Evolutionary conservation across 176 grass and related monocot genomes (phyloP).

Genomic region (Bonia amplexicaulis): DNA sequence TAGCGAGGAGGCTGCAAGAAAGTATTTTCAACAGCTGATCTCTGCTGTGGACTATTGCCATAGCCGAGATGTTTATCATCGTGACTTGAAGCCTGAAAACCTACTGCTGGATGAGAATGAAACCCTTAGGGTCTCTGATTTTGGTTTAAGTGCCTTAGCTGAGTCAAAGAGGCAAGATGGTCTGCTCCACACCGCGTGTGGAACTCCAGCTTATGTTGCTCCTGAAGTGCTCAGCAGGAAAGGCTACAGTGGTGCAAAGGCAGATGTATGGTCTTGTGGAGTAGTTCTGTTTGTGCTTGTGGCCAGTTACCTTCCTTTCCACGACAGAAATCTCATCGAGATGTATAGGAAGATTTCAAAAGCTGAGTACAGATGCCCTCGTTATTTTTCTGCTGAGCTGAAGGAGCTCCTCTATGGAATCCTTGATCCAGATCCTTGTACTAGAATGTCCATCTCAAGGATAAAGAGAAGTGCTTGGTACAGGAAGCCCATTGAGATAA

Average conservation of each 20-base stretch:
- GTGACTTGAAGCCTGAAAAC: slow-evolving; percentile 84
- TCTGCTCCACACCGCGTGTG: slow-evolving; percentile 71
- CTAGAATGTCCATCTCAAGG: slow-evolving; percentile 61
- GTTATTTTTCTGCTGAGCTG: slow-evolving; percentile 59
- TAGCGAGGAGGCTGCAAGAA: slow-evolving; percentile 47
- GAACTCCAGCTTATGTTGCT: slow-evolving; percentile 80
- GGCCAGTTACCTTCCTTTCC: slow-evolving; percentile 73
- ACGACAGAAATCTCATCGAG: slow-evolving; percentile 73
- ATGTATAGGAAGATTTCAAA: slow-evolving; percentile 80
- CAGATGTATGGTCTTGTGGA: slow-evolving; percentile 88
- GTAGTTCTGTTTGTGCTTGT: slow-evolving; percentile 81
- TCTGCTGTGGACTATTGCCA: slow-evolving; percentile 71
- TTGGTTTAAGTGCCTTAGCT: slow-evolving; percentile 67
- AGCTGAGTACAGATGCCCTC: slow-evolving; percentile 66
- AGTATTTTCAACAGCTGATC: slow-evolving; percentile 78
- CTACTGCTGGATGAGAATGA: slow-evolving; percentile 63
- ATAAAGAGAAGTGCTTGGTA: slow-evolving; percentile 75
- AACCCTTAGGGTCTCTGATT: slow-evolving; percentile 71
- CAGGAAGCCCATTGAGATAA: slow-evolving; percentile 36
- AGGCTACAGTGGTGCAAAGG: slow-evolving; percentile 70
- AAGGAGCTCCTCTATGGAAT: slow-evolving; percentile 64
- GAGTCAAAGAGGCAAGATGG: slow-evolving; percentile 72
- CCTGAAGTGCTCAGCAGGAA: slow-evolving; percentile 70
- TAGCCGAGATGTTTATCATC: slow-evolving; percentile 77
- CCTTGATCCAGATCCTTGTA: slow-evolving; percentile 70